phyloP scores from a whole-genome alignment of 768 basidiomycete genomes.

The Termitomyces sp. region DNA sequence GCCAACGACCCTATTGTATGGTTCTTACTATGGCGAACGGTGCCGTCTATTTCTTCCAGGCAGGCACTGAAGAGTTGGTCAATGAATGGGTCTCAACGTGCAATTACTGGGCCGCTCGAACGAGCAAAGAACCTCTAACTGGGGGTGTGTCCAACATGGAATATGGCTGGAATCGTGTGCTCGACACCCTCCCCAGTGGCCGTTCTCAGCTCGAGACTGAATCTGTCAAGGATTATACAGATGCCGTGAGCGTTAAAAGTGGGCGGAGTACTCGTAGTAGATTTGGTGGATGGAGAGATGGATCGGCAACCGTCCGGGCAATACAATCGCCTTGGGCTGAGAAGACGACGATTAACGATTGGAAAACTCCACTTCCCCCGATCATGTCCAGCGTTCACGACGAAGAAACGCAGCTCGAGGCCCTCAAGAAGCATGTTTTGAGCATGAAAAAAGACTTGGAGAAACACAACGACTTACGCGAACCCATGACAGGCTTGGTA shows the following conservation, averaged over 20 bases:
- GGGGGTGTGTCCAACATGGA: slow-evolving; percentile 99
- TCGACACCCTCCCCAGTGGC: slow-evolving; percentile 44
- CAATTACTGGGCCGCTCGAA: slow-evolving; percentile 98
- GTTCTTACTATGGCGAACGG: slow-evolving; percentile 85
- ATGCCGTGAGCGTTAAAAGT: slow-evolving; percentile 71
- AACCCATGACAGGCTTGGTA: slow-evolving; percentile 80
- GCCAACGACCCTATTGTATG: slow-evolving; percentile 91
- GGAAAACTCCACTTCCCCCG: slow-evolving; percentile 88
- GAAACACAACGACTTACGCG: slow-evolving; percentile 75
- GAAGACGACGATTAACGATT: slow-evolving; percentile 79
- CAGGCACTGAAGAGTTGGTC: slow-evolving; percentile 97
- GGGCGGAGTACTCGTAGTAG: slow-evolving; percentile 69
- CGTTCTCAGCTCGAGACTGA: slow-evolving; percentile 59
- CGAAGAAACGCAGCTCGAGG: slow-evolving; percentile 91
- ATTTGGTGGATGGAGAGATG: slow-evolving; percentile 65
- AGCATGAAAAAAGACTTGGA: slow-evolving; percentile 76
- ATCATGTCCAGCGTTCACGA: slow-evolving; percentile 80
- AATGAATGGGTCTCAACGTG: slow-evolving; percentile 98
- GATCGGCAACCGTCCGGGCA: slow-evolving; percentile 56
- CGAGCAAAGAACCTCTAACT: slow-evolving; percentile 89
- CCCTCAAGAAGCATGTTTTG: slow-evolving; percentile 74
- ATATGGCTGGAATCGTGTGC: slow-evolving; percentile 91
- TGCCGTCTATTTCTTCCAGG: slow-evolving; percentile 96
- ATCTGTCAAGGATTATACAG: slow-evolving; percentile 43
- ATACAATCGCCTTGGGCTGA: slow-evolving; percentile 74